These are phyloP conservation scores for Nannizzia gypsea DNA, from an alignment of 2,329 filamentous ascomycete species.

Conservation along the genomic window DNA sequence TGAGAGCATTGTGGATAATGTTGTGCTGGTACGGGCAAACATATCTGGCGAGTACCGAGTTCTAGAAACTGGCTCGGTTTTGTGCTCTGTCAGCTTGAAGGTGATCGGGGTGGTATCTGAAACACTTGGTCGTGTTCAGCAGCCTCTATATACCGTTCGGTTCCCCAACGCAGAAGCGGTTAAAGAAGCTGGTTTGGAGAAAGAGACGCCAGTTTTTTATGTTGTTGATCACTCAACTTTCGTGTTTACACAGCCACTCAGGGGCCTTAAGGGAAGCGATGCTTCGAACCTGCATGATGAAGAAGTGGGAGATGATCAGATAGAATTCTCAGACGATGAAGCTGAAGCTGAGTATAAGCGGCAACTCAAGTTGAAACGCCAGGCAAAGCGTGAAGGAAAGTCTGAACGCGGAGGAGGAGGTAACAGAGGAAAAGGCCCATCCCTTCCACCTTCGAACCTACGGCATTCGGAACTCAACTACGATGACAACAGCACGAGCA, in stretches of 20 bases:
- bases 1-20: conserved; percentile 65
- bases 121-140: conserved; percentile 71
- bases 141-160: conserved; percentile 73
- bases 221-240: conserved; percentile 65
- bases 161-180: conserved; percentile 62
- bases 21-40: conserved; percentile 65
- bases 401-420: conserved; percentile 30
- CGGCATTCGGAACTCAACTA: conserved; percentile 46
- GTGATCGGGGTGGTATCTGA: conserved; percentile 77
- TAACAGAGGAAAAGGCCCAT: conserved; percentile 22
- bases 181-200: conserved; percentile 51
- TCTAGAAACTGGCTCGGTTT: conserved; percentile 68
- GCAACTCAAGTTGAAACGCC: conserved; percentile 54
- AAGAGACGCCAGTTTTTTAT: conserved; percentile 65
- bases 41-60: conserved; percentile 73
- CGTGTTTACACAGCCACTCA: conserved; percentile 75
- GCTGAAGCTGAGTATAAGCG: conserved; percentile 74
- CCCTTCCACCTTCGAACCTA: conserved; percentile 29
- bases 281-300: conserved; percentile 93
- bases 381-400: conserved; percentile 41
- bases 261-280: conserved; percentile 73
- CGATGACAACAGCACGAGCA: conserved; percentile 42
- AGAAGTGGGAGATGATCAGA: conserved; percentile 71
- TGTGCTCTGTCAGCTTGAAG: conserved; percentile 63
- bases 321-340: conserved; percentile 95